Evolutionary conservation across 768 basidiomycete species (phyloP), one percentile per base, ranked within the genome.

Genomic region (Xerocomellus chrysenteron): DNA sequence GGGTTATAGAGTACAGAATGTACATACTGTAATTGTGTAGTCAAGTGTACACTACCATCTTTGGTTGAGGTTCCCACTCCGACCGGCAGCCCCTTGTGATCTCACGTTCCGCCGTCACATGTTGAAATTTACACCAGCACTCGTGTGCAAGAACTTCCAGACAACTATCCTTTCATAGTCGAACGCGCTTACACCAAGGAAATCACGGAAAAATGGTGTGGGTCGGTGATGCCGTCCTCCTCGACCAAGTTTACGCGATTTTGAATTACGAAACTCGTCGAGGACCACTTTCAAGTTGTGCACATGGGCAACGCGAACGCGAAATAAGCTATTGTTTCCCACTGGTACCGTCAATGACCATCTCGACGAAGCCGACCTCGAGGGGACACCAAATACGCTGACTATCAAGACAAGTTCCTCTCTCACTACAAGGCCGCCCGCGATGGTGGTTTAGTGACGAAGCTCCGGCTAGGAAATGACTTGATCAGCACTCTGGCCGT

Each of bases 101-200:
- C n/a, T n/a, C n/a, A n/a, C n/a, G n/a, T 35, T 10, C 17, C 0
- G 3, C n/a, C n/a, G 28, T 35, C 13, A 19, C 37, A 26, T 14
- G 8, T 30, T 37, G 51, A 13, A 37, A 35, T 32, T 50, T 28
- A 14, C 39, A 50, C 13, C 54, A 91, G 90, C 21, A 82, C 88
- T 1, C 78, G 84, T 4, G 85, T 87, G 1, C 81, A 89, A 2
- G 88, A 90, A 61, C 77, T 90, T 0, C 87, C 87, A 0, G 84
- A 81, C 13, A 78, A 80, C 56, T 86, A 82, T 56, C 87, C 88
- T 0, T 89, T 85, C 56, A 72, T 83, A 0, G 83, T 90, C 0
- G 80, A 83, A 47, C 67, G 75, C 11, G 64, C 68, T 0, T 85
- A 80, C 57, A 85, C 90, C 50, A 51, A 62, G 3, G 54, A 68